These are phyloP conservation scores for Eimeria sp. DNA, from an alignment of 169 alveolate species.

Conservation along the genomic window DNA sequence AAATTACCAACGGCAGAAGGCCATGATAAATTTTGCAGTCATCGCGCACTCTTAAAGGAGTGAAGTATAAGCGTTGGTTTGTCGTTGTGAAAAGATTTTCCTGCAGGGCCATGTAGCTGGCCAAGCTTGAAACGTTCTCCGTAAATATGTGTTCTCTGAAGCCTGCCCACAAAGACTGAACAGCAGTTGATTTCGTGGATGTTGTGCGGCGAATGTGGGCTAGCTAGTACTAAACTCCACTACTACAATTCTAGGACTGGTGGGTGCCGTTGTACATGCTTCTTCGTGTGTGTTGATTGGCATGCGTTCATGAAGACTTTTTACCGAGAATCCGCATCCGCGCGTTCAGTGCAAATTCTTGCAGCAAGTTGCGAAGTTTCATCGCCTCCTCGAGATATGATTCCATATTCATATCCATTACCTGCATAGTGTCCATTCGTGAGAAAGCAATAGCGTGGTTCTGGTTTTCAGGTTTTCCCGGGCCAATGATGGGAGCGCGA, in stretches of 20 bases:
- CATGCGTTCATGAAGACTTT: neutral
- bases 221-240: neutral
- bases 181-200: neutral
- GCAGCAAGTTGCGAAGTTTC: conserved; percentile 80
- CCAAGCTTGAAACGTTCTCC: conserved; percentile 82
- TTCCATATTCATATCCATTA: conserved; percentile 84
- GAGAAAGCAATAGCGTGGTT: conserved; percentile 81
- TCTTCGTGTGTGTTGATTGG: neutral
- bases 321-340: conserved; percentile 80
- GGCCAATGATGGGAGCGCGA: conserved; percentile 78
- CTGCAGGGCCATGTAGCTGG: conserved; percentile 82
- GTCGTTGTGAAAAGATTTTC: conserved; percentile 79
- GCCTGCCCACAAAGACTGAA: conserved; percentile 33
- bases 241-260: neutral
- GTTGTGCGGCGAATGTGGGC: neutral
- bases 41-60: conserved; percentile 70
- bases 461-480: conserved; percentile 84
- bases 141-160: conserved; percentile 83
- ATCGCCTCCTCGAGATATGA: conserved; percentile 81
- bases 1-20: neutral
- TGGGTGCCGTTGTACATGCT: neutral
- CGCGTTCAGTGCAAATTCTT: conserved; percentile 70
- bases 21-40: neutral
- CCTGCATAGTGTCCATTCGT: conserved; percentile 81
- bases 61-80: conserved; percentile 72